A percentile compares a stretch with the other conserved stretches of the same genome.
These are phyloP conservation scores for Hapsidospora chrysogenum DNA, from an alignment of 495 filamentous ascomycete genomes.

Conservation along the genomic window DNA sequence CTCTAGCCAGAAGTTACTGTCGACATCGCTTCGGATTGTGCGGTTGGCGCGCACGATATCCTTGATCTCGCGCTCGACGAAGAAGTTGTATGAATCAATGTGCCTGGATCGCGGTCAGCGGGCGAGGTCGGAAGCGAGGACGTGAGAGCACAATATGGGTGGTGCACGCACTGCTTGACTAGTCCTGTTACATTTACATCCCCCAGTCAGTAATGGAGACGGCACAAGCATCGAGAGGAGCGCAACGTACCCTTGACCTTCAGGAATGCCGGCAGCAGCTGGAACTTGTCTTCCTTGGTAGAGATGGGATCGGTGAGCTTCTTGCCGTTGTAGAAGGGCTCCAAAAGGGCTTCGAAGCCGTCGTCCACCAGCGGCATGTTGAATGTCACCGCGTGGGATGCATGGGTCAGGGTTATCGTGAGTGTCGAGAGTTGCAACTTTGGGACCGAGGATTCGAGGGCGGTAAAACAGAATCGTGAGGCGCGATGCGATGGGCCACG, in stretches of 20 bases:
- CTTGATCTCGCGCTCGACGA: constrained; percentile 87
- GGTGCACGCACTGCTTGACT: constrained; percentile 53
- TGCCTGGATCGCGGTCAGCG: constrained; percentile 45
- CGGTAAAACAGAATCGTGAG: background rate
- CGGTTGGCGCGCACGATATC: constrained; percentile 86
- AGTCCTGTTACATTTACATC: constrained; percentile 34
- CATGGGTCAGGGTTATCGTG: no score
- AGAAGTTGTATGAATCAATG: constrained; percentile 97
- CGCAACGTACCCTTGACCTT: constrained; percentile 62
- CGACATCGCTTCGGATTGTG: constrained; percentile 71
- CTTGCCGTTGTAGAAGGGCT: constrained; percentile 95
- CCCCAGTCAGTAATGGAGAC: constrained; percentile 10
- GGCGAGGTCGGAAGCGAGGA: no score
- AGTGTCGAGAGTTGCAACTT: background rate
- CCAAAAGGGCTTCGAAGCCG: constrained; percentile 71
- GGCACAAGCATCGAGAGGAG: constrained; percentile 1
- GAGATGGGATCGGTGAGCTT: constrained; percentile 82
- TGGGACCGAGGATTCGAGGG: background rate
- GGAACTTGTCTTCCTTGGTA: constrained; percentile 89
- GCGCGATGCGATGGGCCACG: background rate
- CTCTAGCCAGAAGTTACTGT: constrained; percentile 72
- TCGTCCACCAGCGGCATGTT: constrained; percentile 30
- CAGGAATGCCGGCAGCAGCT: constrained; percentile 84
- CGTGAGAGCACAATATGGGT: background rate
- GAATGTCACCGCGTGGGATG: constrained; percentile 5